Evolutionary conservation across 345 rosid genomes (phyloP).

Genomic region (Linum tenue): DNA sequence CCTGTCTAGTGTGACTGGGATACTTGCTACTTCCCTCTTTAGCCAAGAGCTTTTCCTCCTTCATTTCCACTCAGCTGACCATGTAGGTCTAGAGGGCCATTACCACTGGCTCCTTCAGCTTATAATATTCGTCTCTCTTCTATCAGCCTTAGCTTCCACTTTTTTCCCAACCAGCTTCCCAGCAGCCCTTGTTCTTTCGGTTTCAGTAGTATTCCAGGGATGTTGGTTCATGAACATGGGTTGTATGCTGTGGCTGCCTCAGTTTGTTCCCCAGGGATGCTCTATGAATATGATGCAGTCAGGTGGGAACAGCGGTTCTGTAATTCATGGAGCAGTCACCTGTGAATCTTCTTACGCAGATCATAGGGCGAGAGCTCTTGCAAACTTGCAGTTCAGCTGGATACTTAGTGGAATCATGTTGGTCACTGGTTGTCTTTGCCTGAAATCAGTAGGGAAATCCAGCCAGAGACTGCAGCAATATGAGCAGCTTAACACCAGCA

Average conservation of each 20-base stretch:
- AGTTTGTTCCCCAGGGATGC: conserved; percentile 60
- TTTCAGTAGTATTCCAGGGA: conserved; percentile 69
- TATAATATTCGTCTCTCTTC: conserved; percentile 49
- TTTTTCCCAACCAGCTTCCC: conserved; percentile 42
- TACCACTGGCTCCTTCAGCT: conserved; percentile 87
- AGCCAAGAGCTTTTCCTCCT: conserved; percentile 79
- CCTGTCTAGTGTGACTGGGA: conserved; percentile 42
- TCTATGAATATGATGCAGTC: not conserved
- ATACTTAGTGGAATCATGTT: conserved; percentile 51
- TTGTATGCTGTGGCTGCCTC: conserved; percentile 69
- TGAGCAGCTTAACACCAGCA: conserved; percentile 32
- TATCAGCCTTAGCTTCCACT: conserved; percentile 43
- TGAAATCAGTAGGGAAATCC: conserved; percentile 38
- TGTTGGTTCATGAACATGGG: conserved; percentile 88
- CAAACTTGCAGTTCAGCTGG: conserved; percentile 94
- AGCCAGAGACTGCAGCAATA: conserved; percentile 23
- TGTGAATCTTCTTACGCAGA: conserved; percentile 55
- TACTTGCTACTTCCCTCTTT: conserved; percentile 55
- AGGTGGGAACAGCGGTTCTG: not conserved
- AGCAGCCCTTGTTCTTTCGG: conserved; percentile 47
- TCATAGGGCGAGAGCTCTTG: conserved; percentile 58
- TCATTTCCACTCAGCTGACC: conserved; percentile 83
- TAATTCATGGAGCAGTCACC: conserved; percentile 45
- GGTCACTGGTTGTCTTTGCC: conserved; percentile 43
- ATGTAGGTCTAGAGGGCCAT: conserved; percentile 79